Evolutionary conservation across 2,329 filamentous ascomycete species (phyloP).

Genomic region (Neopestalotiopsis sp.): DNA sequence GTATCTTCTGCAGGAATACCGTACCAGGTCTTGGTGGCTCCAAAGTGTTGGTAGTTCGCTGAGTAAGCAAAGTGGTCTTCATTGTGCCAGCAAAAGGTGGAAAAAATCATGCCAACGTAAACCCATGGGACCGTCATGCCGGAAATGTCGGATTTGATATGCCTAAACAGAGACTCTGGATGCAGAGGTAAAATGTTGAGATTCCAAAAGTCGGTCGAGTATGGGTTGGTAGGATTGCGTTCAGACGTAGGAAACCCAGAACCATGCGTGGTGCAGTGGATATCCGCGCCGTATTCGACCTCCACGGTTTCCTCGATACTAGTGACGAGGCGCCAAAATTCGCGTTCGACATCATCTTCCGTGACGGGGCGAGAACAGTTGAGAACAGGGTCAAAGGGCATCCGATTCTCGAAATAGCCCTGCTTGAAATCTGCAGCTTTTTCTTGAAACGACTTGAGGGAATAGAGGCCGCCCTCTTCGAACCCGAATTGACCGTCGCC

Average conservation of each 20-base stretch:
- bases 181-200: slow-evolving; percentile 90
- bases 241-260: slow-evolving; percentile 96
- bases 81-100: slow-evolving; percentile 99
- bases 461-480: slow-evolving; percentile 95
- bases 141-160: slow-evolving; percentile 98
- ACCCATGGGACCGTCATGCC: slow-evolving; percentile 99
- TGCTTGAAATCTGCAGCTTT: slow-evolving; percentile 96
- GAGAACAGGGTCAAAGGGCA: slow-evolving; percentile 83
- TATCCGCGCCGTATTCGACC: slow-evolving; percentile 97
- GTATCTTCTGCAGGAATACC: slow-evolving; percentile 94
- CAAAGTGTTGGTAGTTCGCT: slow-evolving; percentile 97
- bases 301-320: slow-evolving; percentile 95
- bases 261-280: slow-evolving; percentile 96
- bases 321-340: slow-evolving; percentile 95
- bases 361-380: slow-evolving; percentile 83
- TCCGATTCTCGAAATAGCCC: slow-evolving; percentile 87
- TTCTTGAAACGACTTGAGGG: slow-evolving; percentile 92
- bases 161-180: slow-evolving; percentile 88
- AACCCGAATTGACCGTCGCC: slow-evolving; percentile 97
- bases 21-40: slow-evolving; percentile 98
- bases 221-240: slow-evolving; percentile 83
- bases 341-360: slow-evolving; percentile 93
- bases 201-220: slow-evolving; percentile 93
- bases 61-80: slow-evolving; percentile 99
- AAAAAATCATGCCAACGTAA: slow-evolving; percentile 99